phyloP scores from a whole-genome alignment of 805 yeast genomes.

The Schwanniomyces pseudopolymorphus region DNA sequence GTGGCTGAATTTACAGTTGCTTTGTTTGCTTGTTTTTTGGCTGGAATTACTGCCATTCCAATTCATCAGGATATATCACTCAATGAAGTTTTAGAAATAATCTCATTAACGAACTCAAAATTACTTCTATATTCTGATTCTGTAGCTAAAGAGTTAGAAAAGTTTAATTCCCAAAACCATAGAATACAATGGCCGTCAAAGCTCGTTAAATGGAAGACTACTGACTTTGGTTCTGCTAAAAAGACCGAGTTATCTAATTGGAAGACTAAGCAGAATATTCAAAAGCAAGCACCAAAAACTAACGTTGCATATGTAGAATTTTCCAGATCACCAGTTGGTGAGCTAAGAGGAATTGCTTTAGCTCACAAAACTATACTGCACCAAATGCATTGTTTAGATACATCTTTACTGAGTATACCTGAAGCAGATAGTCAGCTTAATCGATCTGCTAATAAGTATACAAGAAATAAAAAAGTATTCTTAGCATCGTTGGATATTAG shows the following conservation, averaged over 20 bases:
- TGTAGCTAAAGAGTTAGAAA: slow-evolving; percentile 73
- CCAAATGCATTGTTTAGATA: slow-evolving; percentile 77
- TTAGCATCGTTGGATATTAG: slow-evolving; percentile 44
- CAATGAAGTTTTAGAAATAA: slow-evolving; percentile 68
- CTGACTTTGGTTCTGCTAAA: slow-evolving; percentile 71
- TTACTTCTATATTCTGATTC: slow-evolving; percentile 79
- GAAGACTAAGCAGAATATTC: slow-evolving; percentile 17
- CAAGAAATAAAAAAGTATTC: slow-evolving; percentile 52
- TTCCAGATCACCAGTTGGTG: slow-evolving; percentile 86
- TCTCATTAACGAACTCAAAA: slow-evolving; percentile 72
- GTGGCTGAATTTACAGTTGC: slow-evolving; percentile 85
- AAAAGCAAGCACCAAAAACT: slow-evolving; percentile 12
- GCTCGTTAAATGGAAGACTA: slow-evolving; percentile 75
- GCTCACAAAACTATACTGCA: slow-evolving; percentile 85
- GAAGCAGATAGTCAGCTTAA: slow-evolving; percentile 56
- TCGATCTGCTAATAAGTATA: slow-evolving; percentile 29
- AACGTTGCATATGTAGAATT: slow-evolving; percentile 94
- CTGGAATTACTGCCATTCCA: slow-evolving; percentile 94
- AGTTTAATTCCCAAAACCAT: slow-evolving; percentile 39
- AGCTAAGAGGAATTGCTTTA: slow-evolving; percentile 87
- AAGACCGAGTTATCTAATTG: slow-evolving; percentile 32
- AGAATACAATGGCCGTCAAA: slow-evolving; percentile 71
- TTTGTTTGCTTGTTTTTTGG: slow-evolving; percentile 84
- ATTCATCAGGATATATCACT: slow-evolving; percentile 72
- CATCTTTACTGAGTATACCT: slow-evolving; percentile 66